phyloP scores from a whole-genome alignment of 257 asterid genomes.

The Linaria vulgaris region DNA sequence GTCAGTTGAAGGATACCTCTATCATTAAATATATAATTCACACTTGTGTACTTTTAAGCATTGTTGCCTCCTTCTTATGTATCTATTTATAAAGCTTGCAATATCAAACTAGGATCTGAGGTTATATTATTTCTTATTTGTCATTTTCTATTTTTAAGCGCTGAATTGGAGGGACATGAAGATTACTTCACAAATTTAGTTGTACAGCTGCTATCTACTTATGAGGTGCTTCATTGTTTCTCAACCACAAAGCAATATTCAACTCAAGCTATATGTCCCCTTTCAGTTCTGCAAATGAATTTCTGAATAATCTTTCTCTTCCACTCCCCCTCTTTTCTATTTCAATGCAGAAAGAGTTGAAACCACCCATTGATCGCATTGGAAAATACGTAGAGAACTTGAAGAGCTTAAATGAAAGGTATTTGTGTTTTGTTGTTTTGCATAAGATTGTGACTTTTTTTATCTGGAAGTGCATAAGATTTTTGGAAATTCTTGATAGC shows the following conservation, averaged over 20 bases:
- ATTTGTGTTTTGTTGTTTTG: conserved; percentile 26
- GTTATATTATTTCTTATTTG: conserved; percentile 19
- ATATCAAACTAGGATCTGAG: conserved; percentile 19
- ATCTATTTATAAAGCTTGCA: conserved; percentile 2
- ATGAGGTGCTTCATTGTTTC: conserved; percentile 61
- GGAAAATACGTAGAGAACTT: conserved; percentile 82
- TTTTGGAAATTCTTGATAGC: conserved; percentile 41
- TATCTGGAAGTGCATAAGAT: conserved; percentile 6
- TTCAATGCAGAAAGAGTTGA: conserved; percentile 71
- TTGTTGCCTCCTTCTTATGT: conserved; percentile 19
- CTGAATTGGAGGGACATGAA: conserved; percentile 85
- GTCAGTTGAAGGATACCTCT: conserved; percentile 13
- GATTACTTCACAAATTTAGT: conserved; percentile 72
- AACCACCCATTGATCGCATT: conserved; percentile 72
- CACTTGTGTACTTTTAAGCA: conserved; percentile 12
- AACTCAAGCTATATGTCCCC: conserved; percentile 1
- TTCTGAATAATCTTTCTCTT: conserved; percentile 18
- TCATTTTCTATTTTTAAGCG: conserved; percentile 48
- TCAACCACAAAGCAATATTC: conserved; percentile 1
- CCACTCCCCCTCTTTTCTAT: conserved; percentile 10
- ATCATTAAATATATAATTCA: conserved; percentile 14
- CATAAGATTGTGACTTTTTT: conserved; percentile 12
- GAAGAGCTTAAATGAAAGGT: conserved; percentile 71
- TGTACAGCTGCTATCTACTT: conserved; percentile 62
- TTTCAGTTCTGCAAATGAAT: conserved; percentile 4